phyloP scores from a whole-genome alignment of 1,284 basidiomycete species.

The Bjerkandera adusta region DNA sequence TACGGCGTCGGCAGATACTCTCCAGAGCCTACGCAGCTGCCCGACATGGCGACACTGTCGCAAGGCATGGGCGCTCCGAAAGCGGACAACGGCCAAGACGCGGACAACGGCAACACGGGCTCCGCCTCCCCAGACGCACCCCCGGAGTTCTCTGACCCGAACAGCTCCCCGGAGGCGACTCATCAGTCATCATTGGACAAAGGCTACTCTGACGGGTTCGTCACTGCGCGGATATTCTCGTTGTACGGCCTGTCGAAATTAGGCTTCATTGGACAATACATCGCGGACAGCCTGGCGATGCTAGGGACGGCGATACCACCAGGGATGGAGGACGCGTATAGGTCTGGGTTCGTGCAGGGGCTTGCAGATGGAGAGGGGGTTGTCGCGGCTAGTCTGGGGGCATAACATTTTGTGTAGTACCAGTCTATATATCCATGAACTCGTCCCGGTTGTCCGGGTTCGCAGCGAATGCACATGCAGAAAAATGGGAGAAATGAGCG shows the following conservation, averaged over 20 bases:
- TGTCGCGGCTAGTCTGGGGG: conserved; percentile 16
- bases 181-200: conserved; percentile 33
- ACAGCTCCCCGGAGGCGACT: conserved; percentile 10
- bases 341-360: conserved; percentile 45
- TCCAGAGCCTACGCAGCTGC: conserved; percentile 21
- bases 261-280: conserved; percentile 66
- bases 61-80: conserved; percentile 13
- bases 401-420: too few species aligned
- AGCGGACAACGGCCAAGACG: background rate
- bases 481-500: too few species aligned
- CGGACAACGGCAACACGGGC: background rate
- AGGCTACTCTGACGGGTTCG: conserved; percentile 66
- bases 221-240: conserved; percentile 62
- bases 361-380: conserved; percentile 39
- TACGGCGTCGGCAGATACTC: conserved; percentile 33
- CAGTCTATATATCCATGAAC: too few species aligned
- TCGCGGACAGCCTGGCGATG: conserved; percentile 44
- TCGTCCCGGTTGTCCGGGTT: too few species aligned
- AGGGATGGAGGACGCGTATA: conserved; percentile 44
- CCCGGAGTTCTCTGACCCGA: background rate
- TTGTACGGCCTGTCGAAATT: conserved; percentile 53
- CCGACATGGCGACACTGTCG: conserved; percentile 19
- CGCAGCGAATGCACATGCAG: too few species aligned
- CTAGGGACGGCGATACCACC: conserved; percentile 36
- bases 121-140: background rate